phyloP scores from a whole-genome alignment of 2,329 filamentous ascomycete species.

The Penicillium verrucosum region DNA sequence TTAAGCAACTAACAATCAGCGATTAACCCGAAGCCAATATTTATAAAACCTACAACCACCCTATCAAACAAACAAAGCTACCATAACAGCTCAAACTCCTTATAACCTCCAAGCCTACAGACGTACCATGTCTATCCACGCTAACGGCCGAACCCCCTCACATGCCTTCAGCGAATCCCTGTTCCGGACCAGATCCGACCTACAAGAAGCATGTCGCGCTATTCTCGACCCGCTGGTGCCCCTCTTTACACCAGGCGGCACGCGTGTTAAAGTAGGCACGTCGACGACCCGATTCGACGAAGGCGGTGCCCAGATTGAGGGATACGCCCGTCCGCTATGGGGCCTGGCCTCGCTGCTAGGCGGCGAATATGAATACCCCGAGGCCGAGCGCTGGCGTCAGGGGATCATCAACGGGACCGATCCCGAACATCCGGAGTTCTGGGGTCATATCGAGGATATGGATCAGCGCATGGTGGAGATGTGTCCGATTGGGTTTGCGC shows the following conservation, averaged over 20 bases:
- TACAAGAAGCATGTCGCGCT: slow-evolving; percentile 60
- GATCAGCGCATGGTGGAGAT: slow-evolving; percentile 85
- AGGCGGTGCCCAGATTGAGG: slow-evolving; percentile 72
- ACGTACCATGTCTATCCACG: slow-evolving; percentile 28
- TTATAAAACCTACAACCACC: background rate
- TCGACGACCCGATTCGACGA: slow-evolving; percentile 76
- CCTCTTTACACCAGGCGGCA: slow-evolving; percentile 66
- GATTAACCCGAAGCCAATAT: background rate
- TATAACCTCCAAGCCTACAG: background rate
- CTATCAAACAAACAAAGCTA: background rate
- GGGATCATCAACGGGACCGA: slow-evolving; percentile 70
- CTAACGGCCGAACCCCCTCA: slow-evolving; percentile 29
- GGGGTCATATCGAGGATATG: slow-evolving; percentile 71
- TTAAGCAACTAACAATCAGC: background rate
- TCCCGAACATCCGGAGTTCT: slow-evolving; percentile 67
- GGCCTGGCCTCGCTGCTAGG: slow-evolving; percentile 68
- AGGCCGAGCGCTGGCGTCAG: slow-evolving; percentile 64
- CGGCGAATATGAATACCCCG: slow-evolving; percentile 63
- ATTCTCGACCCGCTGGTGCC: slow-evolving; percentile 68
- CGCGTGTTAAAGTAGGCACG: slow-evolving; percentile 64
- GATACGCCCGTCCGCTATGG: slow-evolving; percentile 72
- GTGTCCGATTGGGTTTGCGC: slow-evolving; percentile 71
- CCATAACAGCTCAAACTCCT: background rate
- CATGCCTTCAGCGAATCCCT: slow-evolving; percentile 29
- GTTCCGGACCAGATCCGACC: slow-evolving; percentile 29